A percentile compares a stretch with the other conserved stretches of the same genome.
phyloP scores from a whole-genome alignment of 345 rosid genomes.

The Ceriops zippeliana region DNA sequence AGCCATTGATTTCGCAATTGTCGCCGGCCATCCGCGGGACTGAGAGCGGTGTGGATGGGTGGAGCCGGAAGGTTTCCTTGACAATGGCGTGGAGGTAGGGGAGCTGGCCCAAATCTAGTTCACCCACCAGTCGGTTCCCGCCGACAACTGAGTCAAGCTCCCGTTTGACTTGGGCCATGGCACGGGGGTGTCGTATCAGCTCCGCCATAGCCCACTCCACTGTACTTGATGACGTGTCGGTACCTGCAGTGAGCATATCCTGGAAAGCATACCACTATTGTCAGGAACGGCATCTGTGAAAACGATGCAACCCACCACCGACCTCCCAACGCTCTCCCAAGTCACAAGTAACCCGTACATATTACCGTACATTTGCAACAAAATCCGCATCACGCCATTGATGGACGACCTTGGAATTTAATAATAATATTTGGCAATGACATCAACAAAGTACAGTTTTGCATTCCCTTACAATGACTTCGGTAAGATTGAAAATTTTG shows the following conservation, averaged over 20 bases:
- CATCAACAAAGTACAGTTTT: no score
- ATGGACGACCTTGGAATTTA: no score
- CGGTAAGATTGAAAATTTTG: no score
- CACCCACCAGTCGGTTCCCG: slow-evolving; percentile 12
- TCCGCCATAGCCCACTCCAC: slow-evolving; percentile 93
- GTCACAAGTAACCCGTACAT: no score
- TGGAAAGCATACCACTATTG: slow-evolving; percentile 14
- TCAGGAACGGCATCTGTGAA: no score
- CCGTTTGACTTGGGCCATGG: slow-evolving; percentile 38
- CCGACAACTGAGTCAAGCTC: slow-evolving; percentile 49
- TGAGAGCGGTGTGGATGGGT: slow-evolving; percentile 26
- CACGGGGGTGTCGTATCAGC: slow-evolving; percentile 63
- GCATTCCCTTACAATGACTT: no score
- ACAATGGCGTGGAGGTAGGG: slow-evolving; percentile 28
- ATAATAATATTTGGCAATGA: no score
- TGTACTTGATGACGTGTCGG: slow-evolving; percentile 91
- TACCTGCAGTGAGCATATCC: slow-evolving; percentile 92
- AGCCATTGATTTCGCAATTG: slow-evolving; percentile 21
- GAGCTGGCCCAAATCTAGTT: slow-evolving; percentile 16
- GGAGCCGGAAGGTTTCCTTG: slow-evolving; percentile 29
- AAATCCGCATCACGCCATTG: no score
- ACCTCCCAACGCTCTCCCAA: no score
- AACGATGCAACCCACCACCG: no score
- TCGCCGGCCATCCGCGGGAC: slow-evolving; percentile 23
- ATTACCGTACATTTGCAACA: no score